These are phyloP conservation scores for Dactylellina cionopaga DNA, from an alignment of 2,329 filamentous ascomycete species.

Conservation along the genomic window DNA sequence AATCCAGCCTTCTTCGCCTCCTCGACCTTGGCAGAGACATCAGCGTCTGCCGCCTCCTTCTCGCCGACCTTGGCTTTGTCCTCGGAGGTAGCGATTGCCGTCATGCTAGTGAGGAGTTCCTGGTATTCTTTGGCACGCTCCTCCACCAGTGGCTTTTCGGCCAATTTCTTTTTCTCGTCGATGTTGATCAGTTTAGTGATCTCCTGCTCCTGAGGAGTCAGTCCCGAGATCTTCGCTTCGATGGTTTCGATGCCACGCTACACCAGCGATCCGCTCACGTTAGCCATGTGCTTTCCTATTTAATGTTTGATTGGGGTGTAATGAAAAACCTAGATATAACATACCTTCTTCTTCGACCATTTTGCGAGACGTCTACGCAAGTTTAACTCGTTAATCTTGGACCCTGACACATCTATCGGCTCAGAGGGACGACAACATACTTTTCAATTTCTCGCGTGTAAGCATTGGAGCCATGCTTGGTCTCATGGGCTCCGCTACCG, in stretches of 20 bases:
- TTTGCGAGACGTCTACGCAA: slow-evolving; percentile 38
- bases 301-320: background rate
- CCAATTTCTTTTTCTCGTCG: slow-evolving; percentile 57
- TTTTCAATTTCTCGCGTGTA: slow-evolving; percentile 50
- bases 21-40: slow-evolving; percentile 64
- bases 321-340: background rate
- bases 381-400: background rate
- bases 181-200: slow-evolving; percentile 55
- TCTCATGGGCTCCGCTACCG: slow-evolving; percentile 25
- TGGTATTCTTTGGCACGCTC: slow-evolving; percentile 55
- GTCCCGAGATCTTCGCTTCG: slow-evolving; percentile 57
- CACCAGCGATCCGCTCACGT: slow-evolving; percentile 35
- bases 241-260: slow-evolving; percentile 55
- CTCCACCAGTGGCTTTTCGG: slow-evolving; percentile 53
- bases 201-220: slow-evolving; percentile 55
- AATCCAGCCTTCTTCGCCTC: slow-evolving; percentile 66
- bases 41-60: slow-evolving; percentile 68
- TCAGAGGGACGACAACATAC: background rate
- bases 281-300: slow-evolving; percentile 8
- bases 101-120: slow-evolving; percentile 54
- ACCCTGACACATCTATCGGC: background rate
- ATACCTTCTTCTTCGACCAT: slow-evolving; percentile 52
- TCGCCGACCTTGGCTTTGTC: slow-evolving; percentile 69
- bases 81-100: slow-evolving; percentile 62
- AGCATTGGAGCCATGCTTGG: slow-evolving; percentile 10